Conservation (phyloP, 2,329 filamentous ascomycete genomes). For the Fonsecaea monophora region DNA sequence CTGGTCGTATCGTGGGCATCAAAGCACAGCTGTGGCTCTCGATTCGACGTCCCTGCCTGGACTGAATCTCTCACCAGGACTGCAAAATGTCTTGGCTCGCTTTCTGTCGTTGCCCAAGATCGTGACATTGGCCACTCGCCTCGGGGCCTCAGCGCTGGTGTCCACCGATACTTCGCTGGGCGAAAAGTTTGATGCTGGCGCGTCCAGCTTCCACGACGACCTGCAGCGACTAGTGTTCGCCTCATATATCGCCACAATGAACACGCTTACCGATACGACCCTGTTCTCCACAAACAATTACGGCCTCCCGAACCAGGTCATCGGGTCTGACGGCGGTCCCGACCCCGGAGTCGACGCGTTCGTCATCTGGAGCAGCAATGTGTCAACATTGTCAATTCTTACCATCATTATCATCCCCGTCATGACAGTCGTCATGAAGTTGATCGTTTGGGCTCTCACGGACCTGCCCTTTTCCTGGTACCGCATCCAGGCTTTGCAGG, state of each 20-base stretch:
- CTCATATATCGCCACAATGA: slow-evolving; percentile 22
- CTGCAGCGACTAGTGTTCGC: slow-evolving; percentile 13
- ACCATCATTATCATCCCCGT: slow-evolving; percentile 14
- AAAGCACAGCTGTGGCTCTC: slow-evolving; percentile 7
- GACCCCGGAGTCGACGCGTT: slow-evolving; percentile 13
- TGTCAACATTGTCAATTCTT: slow-evolving; percentile 15
- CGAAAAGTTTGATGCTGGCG: slow-evolving; percentile 12
- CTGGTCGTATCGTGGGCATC: slow-evolving; percentile 13
- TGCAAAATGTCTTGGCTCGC: slow-evolving; percentile 15
- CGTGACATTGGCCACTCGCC: slow-evolving; percentile 11
- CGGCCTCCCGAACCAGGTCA: slow-evolving; percentile 11
- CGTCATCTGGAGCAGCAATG: slow-evolving; percentile 19
- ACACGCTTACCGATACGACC: slow-evolving; percentile 18
- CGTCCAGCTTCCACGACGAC: slow-evolving; percentile 6
- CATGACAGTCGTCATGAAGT: slow-evolving; percentile 12
- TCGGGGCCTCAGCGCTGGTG: slow-evolving; percentile 17
- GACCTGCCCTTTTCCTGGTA: slow-evolving; percentile 20
- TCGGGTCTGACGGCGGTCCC: background rate
- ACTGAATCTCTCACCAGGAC: background rate
- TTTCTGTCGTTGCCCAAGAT: slow-evolving; percentile 16
- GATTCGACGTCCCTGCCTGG: slow-evolving; percentile 12
- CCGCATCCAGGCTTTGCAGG: slow-evolving; percentile 19
- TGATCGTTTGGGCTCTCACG: slow-evolving; percentile 12
- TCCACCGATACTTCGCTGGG: slow-evolving; percentile 15
- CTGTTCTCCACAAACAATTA: slow-evolving; percentile 15